These are phyloP conservation scores for Albugo candida DNA, from an alignment of 352 stramenopile species.

Conservation along the genomic window DNA sequence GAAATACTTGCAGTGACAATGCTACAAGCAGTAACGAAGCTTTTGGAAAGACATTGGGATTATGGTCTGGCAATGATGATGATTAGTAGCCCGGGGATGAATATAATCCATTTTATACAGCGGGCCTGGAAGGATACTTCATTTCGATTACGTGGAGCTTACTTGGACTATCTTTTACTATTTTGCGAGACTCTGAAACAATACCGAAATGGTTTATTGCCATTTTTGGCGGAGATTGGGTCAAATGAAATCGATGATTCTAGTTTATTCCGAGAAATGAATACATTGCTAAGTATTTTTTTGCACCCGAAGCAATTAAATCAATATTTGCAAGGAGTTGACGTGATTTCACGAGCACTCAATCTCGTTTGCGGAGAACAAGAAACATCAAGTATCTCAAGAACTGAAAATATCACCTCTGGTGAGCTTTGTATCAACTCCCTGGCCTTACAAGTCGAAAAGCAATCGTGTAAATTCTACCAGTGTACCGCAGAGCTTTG, in stretches of 20 bases:
- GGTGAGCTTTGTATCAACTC: not conserved
- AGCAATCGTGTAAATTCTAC: slow-evolving; percentile 22
- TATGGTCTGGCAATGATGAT: slow-evolving; percentile 18
- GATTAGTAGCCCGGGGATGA: too few relatives aligned
- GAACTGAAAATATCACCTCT: not conserved
- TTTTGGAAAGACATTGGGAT: slow-evolving; percentile 35
- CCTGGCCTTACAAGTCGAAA: slow-evolving; percentile 17
- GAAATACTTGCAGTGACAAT: not conserved
- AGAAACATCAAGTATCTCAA: not conserved
- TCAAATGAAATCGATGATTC: slow-evolving; percentile 7
- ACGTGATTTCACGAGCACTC: slow-evolving; percentile 10
- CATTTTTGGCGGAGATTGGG: slow-evolving; percentile 1
- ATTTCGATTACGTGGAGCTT: slow-evolving; percentile 13
- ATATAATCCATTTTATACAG: slow-evolving; percentile 24
- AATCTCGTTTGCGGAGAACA: not conserved
- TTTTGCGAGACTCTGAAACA: slow-evolving; percentile 36
- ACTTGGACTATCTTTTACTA: slow-evolving; percentile 34
- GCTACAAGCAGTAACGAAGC: slow-evolving; percentile 13
- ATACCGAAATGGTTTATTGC: slow-evolving; percentile 15
- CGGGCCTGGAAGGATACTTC: slow-evolving; percentile 27
- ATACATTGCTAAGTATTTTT: slow-evolving; percentile 18
- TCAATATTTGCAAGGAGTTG: slow-evolving; percentile 5
- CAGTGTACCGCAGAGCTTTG: slow-evolving; percentile 30
- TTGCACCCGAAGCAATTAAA: slow-evolving; percentile 23
- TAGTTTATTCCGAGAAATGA: slow-evolving; percentile 17